Base-by-base conservation (phyloP, 192 early-diverging fungal species). In the Chytriomyces sp. region DNA sequence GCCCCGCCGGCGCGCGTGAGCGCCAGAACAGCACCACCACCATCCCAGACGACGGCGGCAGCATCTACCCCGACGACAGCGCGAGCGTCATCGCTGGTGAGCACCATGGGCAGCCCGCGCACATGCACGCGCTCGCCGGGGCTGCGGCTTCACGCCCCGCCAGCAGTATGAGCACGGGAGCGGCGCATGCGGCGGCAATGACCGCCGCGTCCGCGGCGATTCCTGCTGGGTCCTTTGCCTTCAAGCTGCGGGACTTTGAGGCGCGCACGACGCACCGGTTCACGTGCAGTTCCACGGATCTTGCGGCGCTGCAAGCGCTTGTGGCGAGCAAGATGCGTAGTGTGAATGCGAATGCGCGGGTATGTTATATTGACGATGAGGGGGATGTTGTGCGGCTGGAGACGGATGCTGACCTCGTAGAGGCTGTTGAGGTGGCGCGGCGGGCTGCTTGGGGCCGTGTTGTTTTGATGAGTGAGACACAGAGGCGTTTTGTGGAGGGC, bases 291-390 rank as follows among this genome's bases (percentile, higher is more conserved):
- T 22, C 62, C 22, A 2, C 36, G 17, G 26, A 67, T 72, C 70
- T 81, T 74, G 17, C 32, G 74, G 6, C 22, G 19, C 25, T 77
- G 65, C 26, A 61, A 60, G 30, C 74, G 73, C 52, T 73, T 56
- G 53, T 81, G 59, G 49, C 7, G 38, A 28, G 30, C 26, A 69
- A 62, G 55, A 22, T 63, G 0, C 30, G 32, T 3, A 28, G 19
- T 72, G 30, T 12, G 36, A 53, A 56, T 52, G 55, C 56, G 28
- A 17, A 25, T 30, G 36, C 10, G 12, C 55, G 26, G 10, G 44
- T 62, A 6, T 52, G 39, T 37, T 99, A 98, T 75, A 69, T 94
- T 58, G 97, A 99, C 76, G 97, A 99, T 70, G 97, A 99, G 66
- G 89, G 91, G 41, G 97, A 99, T 75, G 83, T 89, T 65, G 93